These are phyloP conservation scores for Polygonum maritimum DNA, from an alignment of 148 eudicot species.

Conservation along the genomic window DNA sequence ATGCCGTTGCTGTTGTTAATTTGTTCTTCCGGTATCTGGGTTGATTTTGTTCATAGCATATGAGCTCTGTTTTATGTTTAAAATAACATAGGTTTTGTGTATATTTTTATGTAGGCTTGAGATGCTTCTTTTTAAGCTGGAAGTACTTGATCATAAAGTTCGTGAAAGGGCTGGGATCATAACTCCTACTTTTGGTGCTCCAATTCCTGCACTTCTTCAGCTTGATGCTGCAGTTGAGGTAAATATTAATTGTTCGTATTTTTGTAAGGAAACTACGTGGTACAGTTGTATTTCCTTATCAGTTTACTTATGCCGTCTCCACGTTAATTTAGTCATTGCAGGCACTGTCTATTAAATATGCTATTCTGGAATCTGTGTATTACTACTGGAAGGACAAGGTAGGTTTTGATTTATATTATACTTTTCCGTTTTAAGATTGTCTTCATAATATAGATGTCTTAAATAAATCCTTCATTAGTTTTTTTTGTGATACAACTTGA, in stretches of 20 bases:
- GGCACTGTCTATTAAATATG: slow-evolving; percentile 44
- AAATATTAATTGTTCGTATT: slow-evolving; percentile 1
- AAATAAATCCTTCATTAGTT: background rate
- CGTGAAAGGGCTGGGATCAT: slow-evolving; percentile 94
- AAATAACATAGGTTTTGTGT: background rate
- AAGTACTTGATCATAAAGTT: slow-evolving; percentile 82
- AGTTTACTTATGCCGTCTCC: background rate
- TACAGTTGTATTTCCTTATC: background rate
- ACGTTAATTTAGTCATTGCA: slow-evolving; percentile 54
- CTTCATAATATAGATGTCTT: background rate
- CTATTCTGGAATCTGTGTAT: slow-evolving; percentile 68
- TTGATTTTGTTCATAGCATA: background rate
- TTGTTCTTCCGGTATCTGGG: background rate
- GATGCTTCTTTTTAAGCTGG: slow-evolving; percentile 63
- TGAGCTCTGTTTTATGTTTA: background rate
- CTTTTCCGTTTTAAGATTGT: background rate
- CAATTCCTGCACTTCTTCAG: slow-evolving; percentile 70
- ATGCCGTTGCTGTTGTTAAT: background rate
- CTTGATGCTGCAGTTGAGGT: slow-evolving; percentile 83
- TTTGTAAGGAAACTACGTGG: background rate
- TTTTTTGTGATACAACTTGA: background rate
- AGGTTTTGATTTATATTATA: slow-evolving; percentile 6
- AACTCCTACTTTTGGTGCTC: slow-evolving; percentile 70
- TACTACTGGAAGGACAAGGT: slow-evolving; percentile 92
- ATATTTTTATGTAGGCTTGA: slow-evolving; percentile 46